A percentile compares a stretch with the other conserved stretches of the same genome.
Conservation (phyloP, 345 rosid species). For the Gossypium herbaceum region DNA sequence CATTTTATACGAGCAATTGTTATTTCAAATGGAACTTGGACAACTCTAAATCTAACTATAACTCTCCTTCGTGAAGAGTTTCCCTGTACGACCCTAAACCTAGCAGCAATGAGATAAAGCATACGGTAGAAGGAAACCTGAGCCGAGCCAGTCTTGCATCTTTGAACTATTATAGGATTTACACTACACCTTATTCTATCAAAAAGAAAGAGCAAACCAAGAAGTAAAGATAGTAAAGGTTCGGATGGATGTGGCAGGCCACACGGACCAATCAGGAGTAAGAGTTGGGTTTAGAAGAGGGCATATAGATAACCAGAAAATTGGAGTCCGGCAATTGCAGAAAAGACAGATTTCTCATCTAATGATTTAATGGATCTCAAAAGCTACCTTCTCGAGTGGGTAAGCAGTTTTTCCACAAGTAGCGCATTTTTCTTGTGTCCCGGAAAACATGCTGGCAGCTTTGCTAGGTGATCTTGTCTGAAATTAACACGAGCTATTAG, state of each 20-base stretch:
- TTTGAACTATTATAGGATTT: neutral
- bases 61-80: neutral
- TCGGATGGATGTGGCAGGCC: neutral
- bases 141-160: neutral
- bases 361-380: conserved; percentile 5
- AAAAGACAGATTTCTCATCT: neutral
- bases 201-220: neutral
- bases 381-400: conserved; percentile 89
- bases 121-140: neutral
- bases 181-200: neutral
- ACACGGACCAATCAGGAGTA: no score
- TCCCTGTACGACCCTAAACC: neutral
- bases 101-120: neutral
- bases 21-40: neutral
- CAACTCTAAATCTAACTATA: neutral
- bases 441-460: conserved; percentile 94
- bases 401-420: conserved; percentile 96
- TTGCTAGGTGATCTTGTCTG: conserved; percentile 95
- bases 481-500: conserved; percentile 28
- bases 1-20: neutral
- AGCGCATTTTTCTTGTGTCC: conserved; percentile 96
- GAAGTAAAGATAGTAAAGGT: neutral
- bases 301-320: neutral
- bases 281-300: neutral
- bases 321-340: neutral